A percentile compares a stretch with the other conserved stretches of the same genome.
Evolutionary conservation across 331 rosid species (phyloP).

Genomic region (Malus hybrid): DNA sequence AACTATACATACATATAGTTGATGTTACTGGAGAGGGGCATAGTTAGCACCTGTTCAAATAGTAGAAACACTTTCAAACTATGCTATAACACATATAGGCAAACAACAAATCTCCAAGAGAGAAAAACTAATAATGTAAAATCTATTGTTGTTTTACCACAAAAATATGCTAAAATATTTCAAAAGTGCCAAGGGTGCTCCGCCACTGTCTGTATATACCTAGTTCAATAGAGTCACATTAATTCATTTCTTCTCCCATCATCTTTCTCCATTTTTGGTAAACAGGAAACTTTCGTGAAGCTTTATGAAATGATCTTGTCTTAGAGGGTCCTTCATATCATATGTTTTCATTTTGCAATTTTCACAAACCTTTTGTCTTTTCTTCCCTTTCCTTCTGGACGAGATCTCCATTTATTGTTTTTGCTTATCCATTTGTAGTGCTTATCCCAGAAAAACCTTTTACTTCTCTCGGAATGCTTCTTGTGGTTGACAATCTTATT

Average conservation of each 20-base stretch:
- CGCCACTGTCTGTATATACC: neutral
- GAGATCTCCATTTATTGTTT: neutral
- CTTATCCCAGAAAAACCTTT: neutral
- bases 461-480: neutral
- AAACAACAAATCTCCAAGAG: neutral
- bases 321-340: neutral
- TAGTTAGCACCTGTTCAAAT: neutral
- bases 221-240: neutral
- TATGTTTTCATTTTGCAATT: neutral
- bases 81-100: neutral
- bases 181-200: neutral
- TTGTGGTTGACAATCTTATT: neutral
- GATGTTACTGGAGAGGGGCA: neutral
- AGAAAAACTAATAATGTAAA: neutral
- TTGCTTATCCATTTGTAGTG: neutral
- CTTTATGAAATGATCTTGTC: neutral
- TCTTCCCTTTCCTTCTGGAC: neutral
- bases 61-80: neutral
- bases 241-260: neutral
- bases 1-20: neutral
- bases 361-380: neutral
- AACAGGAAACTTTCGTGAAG: neutral
- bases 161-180: neutral
- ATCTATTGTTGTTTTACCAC: neutral
- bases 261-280: neutral